Evolutionary conservation across 306 rosid species (phyloP), one percentile per base, ranked within the genome.

Genomic region (Sesbania bispinosa): DNA sequence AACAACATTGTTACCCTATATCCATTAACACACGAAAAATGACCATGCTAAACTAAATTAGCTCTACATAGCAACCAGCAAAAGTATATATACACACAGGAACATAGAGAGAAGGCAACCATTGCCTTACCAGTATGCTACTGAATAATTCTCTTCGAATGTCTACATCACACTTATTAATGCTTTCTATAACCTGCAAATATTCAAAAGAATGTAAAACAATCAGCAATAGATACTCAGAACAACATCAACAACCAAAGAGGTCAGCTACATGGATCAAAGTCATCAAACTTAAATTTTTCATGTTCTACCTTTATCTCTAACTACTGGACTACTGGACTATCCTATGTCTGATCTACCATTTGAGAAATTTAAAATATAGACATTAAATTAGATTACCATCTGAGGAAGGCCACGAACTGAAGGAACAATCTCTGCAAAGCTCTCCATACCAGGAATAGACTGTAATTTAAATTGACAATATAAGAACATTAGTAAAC

Each of bases 61-160:
- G 52, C 19, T 33, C 74, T 33, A 46, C 20, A 60, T 9, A 73
- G 29, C 23, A 36, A 70, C 67, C 42, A 10, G 45, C 66, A 52
- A 62, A 39, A 70, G 46, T 19, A 13, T 13, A 47, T 13, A 20
- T 10, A 69, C 10, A 33, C 14, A 62, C 47, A 68, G 35, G 30
- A 48, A 46, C 16, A 58, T 5, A 54, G n/a, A 64, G 11, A 80
- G 35, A 71, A 54, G 69, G 27, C 41, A 69, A 38, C 15, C 8
- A 6, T 46, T 62, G 73, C 24, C 14, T 80, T 89, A 95, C 99
- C 99, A 95, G 84, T 73, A 95, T 95, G 78, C 97, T 91, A 67
- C 97, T 95, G 77, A 91, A 95, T 33, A 95, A 79, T 79, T 95
- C 99, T 76, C 97, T 88, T 47, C 97, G 93, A 78, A 95, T 95